Conservation (phyloP, 1,284 basidiomycete genomes). For the Vanrija sp. region DNA sequence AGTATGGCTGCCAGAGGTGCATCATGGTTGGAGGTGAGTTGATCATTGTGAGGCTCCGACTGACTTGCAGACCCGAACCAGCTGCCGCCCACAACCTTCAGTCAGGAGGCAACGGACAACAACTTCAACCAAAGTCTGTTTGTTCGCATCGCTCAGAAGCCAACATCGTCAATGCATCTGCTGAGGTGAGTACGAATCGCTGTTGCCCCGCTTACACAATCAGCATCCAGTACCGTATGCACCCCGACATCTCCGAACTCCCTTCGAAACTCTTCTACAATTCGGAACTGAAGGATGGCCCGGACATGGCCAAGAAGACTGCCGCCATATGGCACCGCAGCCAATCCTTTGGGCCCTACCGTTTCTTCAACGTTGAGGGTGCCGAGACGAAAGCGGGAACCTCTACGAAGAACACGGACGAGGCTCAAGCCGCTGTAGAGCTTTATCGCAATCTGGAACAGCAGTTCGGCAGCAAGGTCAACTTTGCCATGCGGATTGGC, state of each 20-base stretch:
- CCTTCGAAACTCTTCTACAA: constrained; percentile 90
- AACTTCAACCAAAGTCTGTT: constrained; percentile 89
- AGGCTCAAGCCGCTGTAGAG: constrained; percentile 72
- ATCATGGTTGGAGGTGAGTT: constrained; percentile 85
- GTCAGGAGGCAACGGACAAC: constrained; percentile 72
- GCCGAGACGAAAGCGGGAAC: constrained; percentile 54
- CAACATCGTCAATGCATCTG: constrained; percentile 77
- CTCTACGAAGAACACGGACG: constrained; percentile 73
- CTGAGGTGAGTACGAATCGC: constrained; percentile 60
- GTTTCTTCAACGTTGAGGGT: constrained; percentile 74
- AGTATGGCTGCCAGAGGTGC: constrained; percentile 77
- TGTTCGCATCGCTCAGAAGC: constrained; percentile 79
- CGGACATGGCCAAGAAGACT: constrained; percentile 80
- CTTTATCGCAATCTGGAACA: constrained; percentile 70
- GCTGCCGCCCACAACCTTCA: constrained; percentile 93
- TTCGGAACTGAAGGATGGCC: constrained; percentile 76
- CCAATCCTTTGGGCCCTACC: constrained; percentile 77
- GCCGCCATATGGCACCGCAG: constrained; percentile 79
- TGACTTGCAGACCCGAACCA: constrained; percentile 79
- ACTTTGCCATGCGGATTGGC: constrained; percentile 76
- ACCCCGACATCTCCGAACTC: constrained; percentile 86
- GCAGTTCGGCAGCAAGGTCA: constrained; percentile 59
- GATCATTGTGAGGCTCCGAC: not conserved
- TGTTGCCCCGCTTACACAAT: not conserved
- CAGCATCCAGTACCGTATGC: constrained; percentile 97